These are phyloP conservation scores for Trichomonas tenax DNA, from an alignment of 208 protist genomes.

Conservation along the genomic window DNA sequence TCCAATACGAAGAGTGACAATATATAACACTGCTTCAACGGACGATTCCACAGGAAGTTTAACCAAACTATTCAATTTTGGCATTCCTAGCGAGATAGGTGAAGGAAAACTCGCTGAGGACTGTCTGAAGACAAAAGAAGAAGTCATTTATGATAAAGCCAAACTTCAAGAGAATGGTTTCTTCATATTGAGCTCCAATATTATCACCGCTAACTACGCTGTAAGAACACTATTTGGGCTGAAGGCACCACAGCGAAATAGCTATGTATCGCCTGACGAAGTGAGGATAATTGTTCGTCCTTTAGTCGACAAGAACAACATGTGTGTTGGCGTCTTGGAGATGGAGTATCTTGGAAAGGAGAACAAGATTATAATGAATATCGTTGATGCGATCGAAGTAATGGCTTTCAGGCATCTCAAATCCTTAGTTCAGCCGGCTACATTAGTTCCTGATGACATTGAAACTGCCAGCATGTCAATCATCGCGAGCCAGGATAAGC, in stretches of 20 bases:
- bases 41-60: background rate
- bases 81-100: background rate
- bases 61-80: background rate
- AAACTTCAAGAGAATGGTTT: background rate
- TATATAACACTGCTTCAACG: background rate
- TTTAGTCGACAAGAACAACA: background rate
- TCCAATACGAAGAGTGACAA: background rate
- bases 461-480: background rate
- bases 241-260: background rate
- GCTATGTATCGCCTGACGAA: background rate
- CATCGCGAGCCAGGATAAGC: background rate
- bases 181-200: background rate
- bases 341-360: background rate
- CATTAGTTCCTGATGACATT: background rate
- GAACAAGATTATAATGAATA: background rate
- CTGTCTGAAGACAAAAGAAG: background rate
- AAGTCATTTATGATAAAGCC: background rate
- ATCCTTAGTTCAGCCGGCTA: background rate
- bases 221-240: background rate
- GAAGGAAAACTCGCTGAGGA: background rate
- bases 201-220: background rate
- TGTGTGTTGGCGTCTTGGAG: background rate
- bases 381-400: background rate
- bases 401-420: background rate
- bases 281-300: background rate